Base-by-base conservation (phyloP, 225 moss, liverwort and hornwort species). In the Polytrichum commune region DNA sequence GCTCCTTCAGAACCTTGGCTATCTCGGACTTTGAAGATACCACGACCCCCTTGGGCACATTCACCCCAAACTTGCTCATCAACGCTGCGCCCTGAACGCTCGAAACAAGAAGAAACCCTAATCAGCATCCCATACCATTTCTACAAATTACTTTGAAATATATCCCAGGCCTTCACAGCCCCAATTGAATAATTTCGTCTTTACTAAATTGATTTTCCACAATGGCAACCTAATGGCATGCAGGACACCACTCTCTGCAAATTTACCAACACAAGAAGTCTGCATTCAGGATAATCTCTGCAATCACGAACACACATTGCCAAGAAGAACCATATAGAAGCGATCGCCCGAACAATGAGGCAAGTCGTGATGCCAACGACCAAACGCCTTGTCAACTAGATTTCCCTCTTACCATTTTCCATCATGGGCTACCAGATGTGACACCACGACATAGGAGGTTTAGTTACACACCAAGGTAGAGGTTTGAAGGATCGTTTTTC, bases 1-100 rank as follows among this genome's bases (percentile, higher is more conserved):
- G 54, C 73, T 80, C 77, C 78, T 82, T 25, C 8, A 97, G 83
- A 72, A 80, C 87, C 54, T 82, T 68, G 16, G 83, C 6, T 53
- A 97, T 80, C 72, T 97, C 92, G 13, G 55, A 68, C 1, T 30
- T 53, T 6, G 89, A 91, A n/a, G 94, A 88, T 23, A 90, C 86
- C 10, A 94, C 94, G 6, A 87, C 92, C 9, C 97, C 97, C 69
- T 91, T 92, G 27, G 94, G 94, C 27, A 97, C 94, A 72, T 97
- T 91, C 64, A 97, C 89, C 27, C 97, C 97, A 70, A 82, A 94
- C 78, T 92, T 87, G 74, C 94, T 85, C 97, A 97, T 94, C 76
- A 97, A 79, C 5, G 64, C 75, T 28, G 91, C 92, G 22, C 92
- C 89, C 77, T 85, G 81, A 18, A 27, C 10, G 27, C 4, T 25